Evolutionary conservation across 306 rosid species (phyloP).

Genomic region (Medicago arabica): DNA sequence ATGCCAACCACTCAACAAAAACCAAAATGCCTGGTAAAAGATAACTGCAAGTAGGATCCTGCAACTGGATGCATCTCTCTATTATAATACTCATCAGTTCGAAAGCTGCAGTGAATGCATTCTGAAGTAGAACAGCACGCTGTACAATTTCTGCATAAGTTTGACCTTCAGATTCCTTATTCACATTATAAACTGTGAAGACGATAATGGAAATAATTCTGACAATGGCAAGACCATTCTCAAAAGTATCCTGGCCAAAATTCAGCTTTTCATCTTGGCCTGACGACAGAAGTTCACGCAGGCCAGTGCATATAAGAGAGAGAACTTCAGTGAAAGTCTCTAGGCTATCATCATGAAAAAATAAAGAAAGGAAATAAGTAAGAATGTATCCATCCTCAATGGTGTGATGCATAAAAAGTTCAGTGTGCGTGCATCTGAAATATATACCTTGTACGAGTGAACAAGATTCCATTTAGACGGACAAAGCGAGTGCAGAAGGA

Average conservation of each 20-base stretch:
- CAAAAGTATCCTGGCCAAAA: constrained; percentile 72
- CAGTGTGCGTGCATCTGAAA: neutral
- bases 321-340: constrained; percentile 89
- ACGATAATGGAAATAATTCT: constrained; percentile 75
- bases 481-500: constrained; percentile 74
- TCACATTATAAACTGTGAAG: constrained; percentile 79
- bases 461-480: constrained; percentile 93
- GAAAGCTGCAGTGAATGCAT: constrained; percentile 84
- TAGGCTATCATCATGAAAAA: constrained; percentile 57
- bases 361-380: constrained; percentile 26
- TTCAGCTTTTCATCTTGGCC: constrained; percentile 73
- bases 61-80: constrained; percentile 73
- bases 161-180: constrained; percentile 87
- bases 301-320: constrained; percentile 62
- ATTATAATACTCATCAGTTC: constrained; percentile 77
- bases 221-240: constrained; percentile 73
- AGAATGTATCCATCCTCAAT: constrained; percentile 15
- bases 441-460: constrained; percentile 86
- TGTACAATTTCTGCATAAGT: constrained; percentile 92
- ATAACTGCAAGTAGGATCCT: constrained; percentile 74
- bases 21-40: constrained; percentile 88
- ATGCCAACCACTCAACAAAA: constrained; percentile 95
- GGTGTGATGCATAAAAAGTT: constrained; percentile 1
- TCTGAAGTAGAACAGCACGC: constrained; percentile 82
- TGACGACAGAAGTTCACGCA: constrained; percentile 66